phyloP scores from a whole-genome alignment of 352 stramenopile species.

The Elongisporangium undulatum region DNA sequence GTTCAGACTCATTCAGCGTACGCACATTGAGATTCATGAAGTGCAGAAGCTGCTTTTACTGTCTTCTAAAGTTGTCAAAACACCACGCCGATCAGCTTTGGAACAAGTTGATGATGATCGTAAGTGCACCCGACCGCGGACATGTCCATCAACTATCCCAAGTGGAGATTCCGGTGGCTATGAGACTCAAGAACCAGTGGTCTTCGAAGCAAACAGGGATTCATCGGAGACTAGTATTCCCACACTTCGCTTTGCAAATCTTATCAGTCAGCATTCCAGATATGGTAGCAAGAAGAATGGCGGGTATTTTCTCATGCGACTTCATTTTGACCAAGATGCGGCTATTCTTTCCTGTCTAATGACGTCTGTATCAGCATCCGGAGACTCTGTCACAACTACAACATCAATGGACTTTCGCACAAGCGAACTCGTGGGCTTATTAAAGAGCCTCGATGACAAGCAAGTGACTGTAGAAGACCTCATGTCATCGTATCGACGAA shows the following conservation, averaged over 20 bases:
- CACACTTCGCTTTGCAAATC: not conserved
- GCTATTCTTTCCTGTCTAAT: not conserved
- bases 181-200: not conserved
- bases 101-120: conserved; percentile 4
- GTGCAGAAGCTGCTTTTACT: not conserved
- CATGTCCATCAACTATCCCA: conserved; percentile 46
- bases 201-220: not conserved
- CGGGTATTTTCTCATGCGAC: not conserved
- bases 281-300: not conserved
- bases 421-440: not conserved
- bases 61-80: conserved; percentile 5
- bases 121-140: conserved; percentile 26
- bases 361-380: not conserved
- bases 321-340: not conserved
- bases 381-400: not conserved
- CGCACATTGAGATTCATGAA: conserved; percentile 35
- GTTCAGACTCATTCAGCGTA: conserved; percentile 45
- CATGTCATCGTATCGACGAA: not conserved
- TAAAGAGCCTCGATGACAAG: not conserved
- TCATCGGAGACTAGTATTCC: not conserved
- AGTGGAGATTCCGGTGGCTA: conserved; percentile 9
- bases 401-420: not conserved
- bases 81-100: not conserved
- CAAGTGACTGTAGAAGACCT: not conserved
- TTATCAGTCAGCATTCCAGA: not conserved